Conservation (phyloP, 805 yeast genomes). For the Candida mattraensis region DNA sequence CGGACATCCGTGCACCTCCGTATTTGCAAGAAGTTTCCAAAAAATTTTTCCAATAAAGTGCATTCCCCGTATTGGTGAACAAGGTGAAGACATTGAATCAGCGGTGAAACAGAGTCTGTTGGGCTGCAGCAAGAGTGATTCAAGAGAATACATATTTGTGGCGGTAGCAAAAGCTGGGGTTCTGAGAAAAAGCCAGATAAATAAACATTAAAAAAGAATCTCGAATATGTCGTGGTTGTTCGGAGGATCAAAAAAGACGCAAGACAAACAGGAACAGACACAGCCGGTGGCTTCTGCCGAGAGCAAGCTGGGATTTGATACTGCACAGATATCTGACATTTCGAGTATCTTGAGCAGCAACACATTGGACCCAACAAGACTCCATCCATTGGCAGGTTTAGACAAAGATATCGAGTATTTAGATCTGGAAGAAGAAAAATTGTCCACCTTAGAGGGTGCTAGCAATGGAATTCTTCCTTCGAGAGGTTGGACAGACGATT, state of each 20-base stretch:
- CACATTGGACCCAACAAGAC: constrained; percentile 63
- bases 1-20: too few species aligned
- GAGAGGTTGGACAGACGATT: constrained; percentile 97
- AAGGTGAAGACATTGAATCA: too few species aligned
- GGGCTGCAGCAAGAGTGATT: too few species aligned
- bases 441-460: constrained; percentile 78
- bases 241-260: constrained; percentile 36
- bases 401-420: constrained; percentile 87
- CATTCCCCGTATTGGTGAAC: too few species aligned
- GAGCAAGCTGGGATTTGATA: constrained; percentile 7
- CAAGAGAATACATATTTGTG: too few species aligned
- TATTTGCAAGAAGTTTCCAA: too few species aligned
- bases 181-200: too few species aligned
- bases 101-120: too few species aligned
- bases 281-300: constrained; percentile 5
- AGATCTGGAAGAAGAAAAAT: constrained; percentile 82
- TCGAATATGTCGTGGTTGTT: constrained; percentile 57
- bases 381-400: constrained; percentile 92
- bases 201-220: too few species aligned
- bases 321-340: constrained; percentile 54
- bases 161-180: too few species aligned
- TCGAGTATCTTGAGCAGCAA: constrained; percentile 60
- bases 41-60: too few species aligned
- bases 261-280: constrained; percentile 10
- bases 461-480: constrained; percentile 84